Evolutionary conservation across 768 basidiomycete species (phyloP).

Genomic region (Psilocybe tampanensis): DNA sequence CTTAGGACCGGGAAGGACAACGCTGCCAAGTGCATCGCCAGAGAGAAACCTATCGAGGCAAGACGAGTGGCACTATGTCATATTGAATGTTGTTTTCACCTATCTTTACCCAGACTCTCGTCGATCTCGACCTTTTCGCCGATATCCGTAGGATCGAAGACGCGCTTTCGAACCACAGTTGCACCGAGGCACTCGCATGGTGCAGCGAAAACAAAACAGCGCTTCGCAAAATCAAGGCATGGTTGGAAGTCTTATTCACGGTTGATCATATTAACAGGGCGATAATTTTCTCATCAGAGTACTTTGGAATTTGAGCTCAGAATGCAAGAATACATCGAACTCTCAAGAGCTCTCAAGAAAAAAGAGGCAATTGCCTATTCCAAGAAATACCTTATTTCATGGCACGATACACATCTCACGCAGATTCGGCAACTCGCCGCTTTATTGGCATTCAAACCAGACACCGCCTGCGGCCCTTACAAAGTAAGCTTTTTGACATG

Average conservation of each 20-base stretch:
- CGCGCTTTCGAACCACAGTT: constrained; percentile 74
- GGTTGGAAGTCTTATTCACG: neutral
- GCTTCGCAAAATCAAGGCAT: constrained; percentile 87
- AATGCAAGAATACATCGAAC: constrained; percentile 95
- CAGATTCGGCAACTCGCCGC: constrained; percentile 81
- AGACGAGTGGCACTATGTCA: constrained; percentile 18
- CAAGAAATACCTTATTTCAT: constrained; percentile 76
- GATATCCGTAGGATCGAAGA: constrained; percentile 87
- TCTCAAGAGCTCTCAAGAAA: constrained; percentile 66
- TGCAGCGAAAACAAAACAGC: constrained; percentile 95
- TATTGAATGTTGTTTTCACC: constrained; percentile 13
- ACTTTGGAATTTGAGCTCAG: constrained; percentile 95
- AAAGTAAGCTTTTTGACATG: constrained; percentile 50
- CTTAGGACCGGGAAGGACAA: constrained; percentile 77
- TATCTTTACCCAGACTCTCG: constrained; percentile 59
- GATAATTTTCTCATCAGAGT: constrained; percentile 54
- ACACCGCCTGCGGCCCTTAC: constrained; percentile 77
- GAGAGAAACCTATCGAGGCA: constrained; percentile 80
- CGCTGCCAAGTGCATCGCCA: constrained; percentile 77
- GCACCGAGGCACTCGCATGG: constrained; percentile 91
- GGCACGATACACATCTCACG: constrained; percentile 79
- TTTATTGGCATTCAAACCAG: constrained; percentile 73
- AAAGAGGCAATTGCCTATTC: constrained; percentile 84
- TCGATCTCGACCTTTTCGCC: constrained; percentile 90
- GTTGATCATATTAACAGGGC: neutral